A percentile compares a stretch with the other conserved stretches of the same genome.
These are phyloP conservation scores for Porphyrellus cyaneotinctus DNA, from an alignment of 768 basidiomycete species.

Conservation along the genomic window DNA sequence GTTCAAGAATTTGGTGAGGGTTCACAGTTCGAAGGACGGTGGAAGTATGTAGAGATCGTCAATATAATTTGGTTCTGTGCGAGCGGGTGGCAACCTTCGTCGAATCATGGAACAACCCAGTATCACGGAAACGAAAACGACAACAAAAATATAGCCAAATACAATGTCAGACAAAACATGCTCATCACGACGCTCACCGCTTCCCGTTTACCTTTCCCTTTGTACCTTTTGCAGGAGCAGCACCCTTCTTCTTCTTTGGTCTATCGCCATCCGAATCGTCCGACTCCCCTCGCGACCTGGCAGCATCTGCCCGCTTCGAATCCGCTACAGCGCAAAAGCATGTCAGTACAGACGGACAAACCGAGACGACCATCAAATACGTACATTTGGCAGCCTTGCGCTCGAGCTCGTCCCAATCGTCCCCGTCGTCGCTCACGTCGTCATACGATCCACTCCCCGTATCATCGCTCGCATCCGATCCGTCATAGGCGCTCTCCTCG, in stretches of 20 bases:
- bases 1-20: too few relatives aligned
- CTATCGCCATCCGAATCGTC: constrained; percentile 51
- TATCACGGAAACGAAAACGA: background rate
- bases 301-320: constrained; percentile 42
- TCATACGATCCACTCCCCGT: constrained; percentile 64
- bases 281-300: constrained; percentile 40
- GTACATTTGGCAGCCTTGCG: constrained; percentile 84
- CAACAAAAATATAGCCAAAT: background rate
- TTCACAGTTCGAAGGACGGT: too few relatives aligned
- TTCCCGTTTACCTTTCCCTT: constrained; percentile 42
- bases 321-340: constrained; percentile 36
- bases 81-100: too few relatives aligned
- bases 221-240: constrained; percentile 15
- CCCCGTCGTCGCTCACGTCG: constrained; percentile 68
- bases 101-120: too few relatives aligned
- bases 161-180: background rate
- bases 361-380: constrained; percentile 6
- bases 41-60: too few relatives aligned
- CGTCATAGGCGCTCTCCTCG: constrained; percentile 54
- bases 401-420: constrained; percentile 97
- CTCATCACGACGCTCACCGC: constrained; percentile 29
- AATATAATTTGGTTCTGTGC: too few relatives aligned
- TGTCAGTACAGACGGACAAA: background rate
- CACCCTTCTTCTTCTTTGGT: constrained; percentile 43
- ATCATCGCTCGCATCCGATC: constrained; percentile 49